Conservation (phyloP, 2,329 filamentous ascomycete species). For the Alternaria tenuissima region DNA sequence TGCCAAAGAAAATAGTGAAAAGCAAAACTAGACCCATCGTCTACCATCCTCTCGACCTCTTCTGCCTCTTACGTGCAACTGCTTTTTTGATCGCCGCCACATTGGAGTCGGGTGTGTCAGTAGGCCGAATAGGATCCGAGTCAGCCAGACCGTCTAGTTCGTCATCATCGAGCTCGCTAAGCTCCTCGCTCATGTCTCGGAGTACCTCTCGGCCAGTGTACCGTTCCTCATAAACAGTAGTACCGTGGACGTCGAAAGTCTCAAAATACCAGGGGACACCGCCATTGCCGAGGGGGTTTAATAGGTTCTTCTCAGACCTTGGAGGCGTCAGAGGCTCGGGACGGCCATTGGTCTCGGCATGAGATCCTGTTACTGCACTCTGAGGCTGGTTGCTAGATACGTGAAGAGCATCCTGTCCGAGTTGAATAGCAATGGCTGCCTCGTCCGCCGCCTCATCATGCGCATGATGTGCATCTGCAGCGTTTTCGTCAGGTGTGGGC, state of each 20-base stretch:
- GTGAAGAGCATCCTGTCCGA: slow-evolving; percentile 41
- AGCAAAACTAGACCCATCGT: background rate
- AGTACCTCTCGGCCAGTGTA: slow-evolving; percentile 77
- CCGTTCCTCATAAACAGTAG: slow-evolving; percentile 76
- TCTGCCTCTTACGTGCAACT: slow-evolving; percentile 43
- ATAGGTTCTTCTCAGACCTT: slow-evolving; percentile 61
- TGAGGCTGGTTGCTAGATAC: slow-evolving; percentile 23
- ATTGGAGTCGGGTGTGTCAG: slow-evolving; percentile 35
- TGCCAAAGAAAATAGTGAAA: slow-evolving; percentile 17
- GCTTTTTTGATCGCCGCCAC: slow-evolving; percentile 40
- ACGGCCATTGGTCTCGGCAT: slow-evolving; percentile 24
- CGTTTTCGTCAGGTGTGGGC: slow-evolving; percentile 48
- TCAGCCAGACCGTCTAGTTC: slow-evolving; percentile 72
- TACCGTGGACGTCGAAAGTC: slow-evolving; percentile 80
- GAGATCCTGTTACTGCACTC: slow-evolving; percentile 32
- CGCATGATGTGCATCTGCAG: slow-evolving; percentile 36
- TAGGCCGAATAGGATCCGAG: slow-evolving; percentile 40
- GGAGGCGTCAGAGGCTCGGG: slow-evolving; percentile 70
- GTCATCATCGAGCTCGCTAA: slow-evolving; percentile 92
- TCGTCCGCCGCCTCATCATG: slow-evolving; percentile 48
- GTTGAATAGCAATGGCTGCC: slow-evolving; percentile 47
- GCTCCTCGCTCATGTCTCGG: slow-evolving; percentile 79
- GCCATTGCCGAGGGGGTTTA: slow-evolving; percentile 62
- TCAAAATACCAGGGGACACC: slow-evolving; percentile 90
- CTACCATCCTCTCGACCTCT: slow-evolving; percentile 36